phyloP scores from a whole-genome alignment of 2,329 filamentous ascomycete genomes.

The Hysterium pulicare region DNA sequence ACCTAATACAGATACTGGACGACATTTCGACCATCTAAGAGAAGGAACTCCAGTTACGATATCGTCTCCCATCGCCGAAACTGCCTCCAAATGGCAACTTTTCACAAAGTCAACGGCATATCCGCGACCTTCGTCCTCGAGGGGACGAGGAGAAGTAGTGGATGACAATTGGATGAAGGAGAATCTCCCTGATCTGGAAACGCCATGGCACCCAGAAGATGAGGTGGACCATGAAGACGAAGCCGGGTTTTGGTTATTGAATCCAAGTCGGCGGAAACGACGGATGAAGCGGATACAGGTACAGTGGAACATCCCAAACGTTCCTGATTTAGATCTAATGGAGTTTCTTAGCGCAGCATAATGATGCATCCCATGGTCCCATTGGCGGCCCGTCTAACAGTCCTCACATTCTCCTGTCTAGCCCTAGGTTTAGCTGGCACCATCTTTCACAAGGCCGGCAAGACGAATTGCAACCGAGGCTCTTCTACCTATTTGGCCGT shows the following conservation, averaged over 20 bases:
- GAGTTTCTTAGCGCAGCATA: constrained; percentile 54
- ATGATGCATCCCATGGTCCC: constrained; percentile 83
- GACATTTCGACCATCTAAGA: constrained; percentile 38
- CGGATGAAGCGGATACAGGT: constrained; percentile 59
- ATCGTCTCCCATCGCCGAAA: constrained; percentile 29
- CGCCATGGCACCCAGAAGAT: constrained; percentile 55
- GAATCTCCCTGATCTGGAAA: constrained; percentile 46
- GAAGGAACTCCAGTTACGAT: constrained; percentile 37
- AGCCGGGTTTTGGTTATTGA: constrained; percentile 49
- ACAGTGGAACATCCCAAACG: constrained; percentile 5
- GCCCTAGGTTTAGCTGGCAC: constrained; percentile 75
- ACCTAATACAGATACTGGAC: constrained; percentile 33
- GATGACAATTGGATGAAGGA: constrained; percentile 47
- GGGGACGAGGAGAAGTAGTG: constrained; percentile 36
- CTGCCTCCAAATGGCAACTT: constrained; percentile 37
- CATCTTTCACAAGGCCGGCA: constrained; percentile 58
- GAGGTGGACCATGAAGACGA: constrained; percentile 48
- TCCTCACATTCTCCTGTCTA: constrained; percentile 77
- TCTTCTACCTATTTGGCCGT: constrained; percentile 82
- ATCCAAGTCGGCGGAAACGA: constrained; percentile 46
- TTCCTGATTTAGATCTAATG: too few relatives aligned
- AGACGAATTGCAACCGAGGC: constrained; percentile 39
- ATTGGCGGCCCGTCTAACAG: constrained; percentile 74
- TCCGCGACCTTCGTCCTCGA: constrained; percentile 22
- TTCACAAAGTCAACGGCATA: constrained; percentile 33